These are phyloP conservation scores for Geotrichum aggregatum DNA, from an alignment of 1,139 yeast genomes.

Conservation along the genomic window DNA sequence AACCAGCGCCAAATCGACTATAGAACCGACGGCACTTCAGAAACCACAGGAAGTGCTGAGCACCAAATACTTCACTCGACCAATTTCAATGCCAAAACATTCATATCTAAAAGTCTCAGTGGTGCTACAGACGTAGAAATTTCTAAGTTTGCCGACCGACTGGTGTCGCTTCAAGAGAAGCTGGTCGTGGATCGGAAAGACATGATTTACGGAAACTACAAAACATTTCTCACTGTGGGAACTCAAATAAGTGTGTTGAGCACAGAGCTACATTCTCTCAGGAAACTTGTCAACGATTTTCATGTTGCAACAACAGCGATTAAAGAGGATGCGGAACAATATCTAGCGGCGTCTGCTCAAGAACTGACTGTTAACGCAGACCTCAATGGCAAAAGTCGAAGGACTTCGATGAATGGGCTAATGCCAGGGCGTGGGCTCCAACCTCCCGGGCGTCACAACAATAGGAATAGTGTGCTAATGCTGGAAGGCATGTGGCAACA, in stretches of 20 bases:
- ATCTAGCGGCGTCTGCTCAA: conserved; percentile 28
- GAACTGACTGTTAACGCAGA: neutral
- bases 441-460: conserved; percentile 37
- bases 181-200: conserved; percentile 62
- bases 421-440: conserved; percentile 14
- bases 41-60: conserved; percentile 10
- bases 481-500: conserved; percentile 78
- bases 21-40: conserved; percentile 1
- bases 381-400: neutral
- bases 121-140: conserved; percentile 72
- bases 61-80: conserved; percentile 18
- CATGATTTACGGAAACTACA: conserved; percentile 66
- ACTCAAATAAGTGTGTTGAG: conserved; percentile 60
- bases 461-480: conserved; percentile 66
- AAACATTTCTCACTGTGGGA: conserved; percentile 65
- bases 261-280: conserved; percentile 57
- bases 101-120: conserved; percentile 52
- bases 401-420: neutral
- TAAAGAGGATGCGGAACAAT: conserved; percentile 58
- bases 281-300: conserved; percentile 58
- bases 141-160: conserved; percentile 61
- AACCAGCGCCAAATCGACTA: neutral
- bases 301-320: conserved; percentile 63
- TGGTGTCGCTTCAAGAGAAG: conserved; percentile 50
- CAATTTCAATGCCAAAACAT: conserved; percentile 46